These are phyloP conservation scores for Debaryomyces fabryi DNA, from an alignment of 1,139 yeast species.

Conservation along the genomic window DNA sequence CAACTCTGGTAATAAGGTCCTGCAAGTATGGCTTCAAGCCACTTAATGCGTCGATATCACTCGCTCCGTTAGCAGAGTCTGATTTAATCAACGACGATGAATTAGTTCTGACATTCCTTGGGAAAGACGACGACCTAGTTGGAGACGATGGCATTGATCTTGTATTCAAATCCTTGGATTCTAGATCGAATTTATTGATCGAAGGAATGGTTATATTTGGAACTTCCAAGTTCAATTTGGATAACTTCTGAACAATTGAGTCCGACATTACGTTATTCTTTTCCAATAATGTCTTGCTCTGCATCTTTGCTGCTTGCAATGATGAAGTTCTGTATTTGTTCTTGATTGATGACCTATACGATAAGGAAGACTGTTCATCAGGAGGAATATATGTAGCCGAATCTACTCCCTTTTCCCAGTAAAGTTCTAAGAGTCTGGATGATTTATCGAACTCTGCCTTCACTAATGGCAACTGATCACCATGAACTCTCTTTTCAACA, in stretches of 20 bases:
- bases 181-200: conserved; percentile 11
- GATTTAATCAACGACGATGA: conserved; percentile 24
- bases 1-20: conserved; percentile 57
- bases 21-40: conserved; percentile 61
- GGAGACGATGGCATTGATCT: conserved; percentile 35
- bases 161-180: conserved; percentile 16
- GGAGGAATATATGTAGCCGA: conserved; percentile 90
- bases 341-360: conserved; percentile 76
- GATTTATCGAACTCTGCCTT: conserved; percentile 89
- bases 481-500: conserved; percentile 95
- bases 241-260: conserved; percentile 50
- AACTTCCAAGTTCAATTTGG: conserved; percentile 50
- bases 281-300: conserved; percentile 39
- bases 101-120: conserved; percentile 29
- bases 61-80: conserved; percentile 15
- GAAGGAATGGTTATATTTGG: conserved; percentile 54
- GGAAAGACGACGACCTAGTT: conserved; percentile 25
- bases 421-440: conserved; percentile 71
- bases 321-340: conserved; percentile 78
- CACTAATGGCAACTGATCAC: conserved; percentile 90
- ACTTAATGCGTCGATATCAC: conserved; percentile 21
- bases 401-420: conserved; percentile 91
- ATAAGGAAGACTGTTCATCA: conserved; percentile 77
- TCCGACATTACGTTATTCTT: conserved; percentile 35
- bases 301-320: conserved; percentile 65